A percentile compares a stretch with the other conserved stretches of the same genome.
phyloP scores from a whole-genome alignment of 2,329 filamentous ascomycete genomes.

The Diaporthe caulivora region DNA sequence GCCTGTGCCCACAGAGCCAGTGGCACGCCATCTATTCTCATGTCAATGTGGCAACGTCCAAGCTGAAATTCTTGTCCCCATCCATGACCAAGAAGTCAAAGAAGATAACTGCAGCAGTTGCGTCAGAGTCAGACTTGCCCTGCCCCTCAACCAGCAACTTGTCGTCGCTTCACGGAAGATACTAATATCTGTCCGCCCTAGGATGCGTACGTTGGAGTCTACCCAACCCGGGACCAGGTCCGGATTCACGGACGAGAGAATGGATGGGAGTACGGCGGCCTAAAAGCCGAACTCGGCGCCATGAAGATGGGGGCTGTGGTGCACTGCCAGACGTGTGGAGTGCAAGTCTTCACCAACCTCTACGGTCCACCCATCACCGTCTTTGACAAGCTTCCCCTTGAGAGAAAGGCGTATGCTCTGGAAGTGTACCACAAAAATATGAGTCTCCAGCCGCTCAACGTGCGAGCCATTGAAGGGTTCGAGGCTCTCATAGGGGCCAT shows the following conservation, averaged over 20 bases:
- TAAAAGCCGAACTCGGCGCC: slow-evolving; percentile 15
- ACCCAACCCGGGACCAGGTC: slow-evolving; percentile 15
- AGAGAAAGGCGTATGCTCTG: slow-evolving; percentile 36
- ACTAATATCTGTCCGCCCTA: not conserved
- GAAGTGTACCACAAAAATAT: slow-evolving; percentile 38
- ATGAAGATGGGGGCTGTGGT: slow-evolving; percentile 21
- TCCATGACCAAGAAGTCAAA: slow-evolving; percentile 58
- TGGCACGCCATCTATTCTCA: slow-evolving; percentile 30
- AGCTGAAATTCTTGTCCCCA: slow-evolving; percentile 40
- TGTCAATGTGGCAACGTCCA: slow-evolving; percentile 37
- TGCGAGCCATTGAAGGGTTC: slow-evolving; percentile 36
- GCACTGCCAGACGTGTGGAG: slow-evolving; percentile 40
- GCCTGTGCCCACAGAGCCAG: not conserved
- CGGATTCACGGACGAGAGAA: slow-evolving; percentile 1
- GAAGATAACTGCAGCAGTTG: slow-evolving; percentile 49
- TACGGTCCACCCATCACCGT: slow-evolving; percentile 40
- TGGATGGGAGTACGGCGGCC: slow-evolving; percentile 4
- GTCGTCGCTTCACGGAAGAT: not conserved
- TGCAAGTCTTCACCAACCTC: slow-evolving; percentile 38
- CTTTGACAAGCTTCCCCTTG: slow-evolving; percentile 39
- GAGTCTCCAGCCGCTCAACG: slow-evolving; percentile 37
- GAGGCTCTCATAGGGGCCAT: slow-evolving; percentile 24
- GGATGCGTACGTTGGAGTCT: slow-evolving; percentile 15
- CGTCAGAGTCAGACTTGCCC: slow-evolving; percentile 1
- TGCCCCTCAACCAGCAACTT: too few species aligned